Evolutionary conservation across 345 rosid genomes (phyloP).

Genomic region (Euphorbia peplus): DNA sequence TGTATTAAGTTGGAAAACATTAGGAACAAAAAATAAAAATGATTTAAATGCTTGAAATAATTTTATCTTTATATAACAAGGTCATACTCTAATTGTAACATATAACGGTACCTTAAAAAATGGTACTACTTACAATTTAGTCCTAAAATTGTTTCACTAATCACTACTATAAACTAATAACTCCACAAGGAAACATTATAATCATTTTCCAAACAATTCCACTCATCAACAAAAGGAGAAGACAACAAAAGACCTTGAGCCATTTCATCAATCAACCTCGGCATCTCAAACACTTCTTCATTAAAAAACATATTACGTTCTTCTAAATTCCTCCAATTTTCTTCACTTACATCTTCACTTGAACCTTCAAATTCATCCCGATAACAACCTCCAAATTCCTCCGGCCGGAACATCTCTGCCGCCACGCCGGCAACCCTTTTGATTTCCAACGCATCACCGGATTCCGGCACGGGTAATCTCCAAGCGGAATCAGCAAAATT

Average conservation of each 20-base stretch:
- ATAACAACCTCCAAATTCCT: conserved; percentile 14
- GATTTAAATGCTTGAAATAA: no score
- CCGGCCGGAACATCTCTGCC: conserved; percentile 47
- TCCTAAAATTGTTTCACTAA: neutral
- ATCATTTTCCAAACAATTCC: conserved; percentile 10
- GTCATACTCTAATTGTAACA: no score
- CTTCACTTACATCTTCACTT: no score
- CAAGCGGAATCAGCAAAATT: conserved; percentile 70
- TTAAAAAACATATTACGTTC: conserved; percentile 22
- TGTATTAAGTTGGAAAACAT: no score
- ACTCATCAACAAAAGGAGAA: conserved; percentile 39
- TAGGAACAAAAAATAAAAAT: no score
- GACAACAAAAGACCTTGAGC: conserved; percentile 68
- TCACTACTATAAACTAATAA: conserved; percentile 5
- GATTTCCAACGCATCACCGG: conserved; percentile 40
- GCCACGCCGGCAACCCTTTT: conserved; percentile 48
- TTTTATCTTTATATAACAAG: no score
- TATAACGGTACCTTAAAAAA: no score
- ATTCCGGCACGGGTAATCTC: conserved; percentile 53
- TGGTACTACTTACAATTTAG: neutral
- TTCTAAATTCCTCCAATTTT: neutral
- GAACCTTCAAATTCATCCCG: conserved; percentile 10
- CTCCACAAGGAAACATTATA: conserved; percentile 12
- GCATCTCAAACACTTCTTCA: conserved; percentile 49
- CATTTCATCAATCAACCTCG: conserved; percentile 41